Evolutionary conservation across 257 asterid species (phyloP).

Genomic region (Nicotiana tabacum): DNA sequence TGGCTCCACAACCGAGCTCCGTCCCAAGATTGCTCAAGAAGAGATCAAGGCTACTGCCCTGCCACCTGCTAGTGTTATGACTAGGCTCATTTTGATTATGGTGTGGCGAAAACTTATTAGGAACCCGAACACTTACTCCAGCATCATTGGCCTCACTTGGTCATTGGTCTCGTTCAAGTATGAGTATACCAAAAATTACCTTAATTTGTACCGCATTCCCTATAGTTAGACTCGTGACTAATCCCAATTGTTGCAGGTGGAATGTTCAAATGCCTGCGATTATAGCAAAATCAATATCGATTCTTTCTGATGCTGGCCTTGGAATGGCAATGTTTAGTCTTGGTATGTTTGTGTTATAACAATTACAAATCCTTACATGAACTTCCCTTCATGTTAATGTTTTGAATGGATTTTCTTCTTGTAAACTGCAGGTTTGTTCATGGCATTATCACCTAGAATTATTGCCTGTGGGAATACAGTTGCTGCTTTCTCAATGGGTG

Average conservation of each 20-base stretch:
- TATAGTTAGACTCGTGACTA: not conserved
- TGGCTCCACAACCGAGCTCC: constrained; percentile 86
- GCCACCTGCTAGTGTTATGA: constrained; percentile 48
- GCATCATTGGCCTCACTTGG: constrained; percentile 40
- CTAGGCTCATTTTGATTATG: constrained; percentile 42
- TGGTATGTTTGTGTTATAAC: constrained; percentile 20
- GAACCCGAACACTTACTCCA: constrained; percentile 47
- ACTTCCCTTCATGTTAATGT: not conserved
- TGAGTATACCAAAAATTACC: not conserved
- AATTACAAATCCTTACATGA: too few relatives aligned
- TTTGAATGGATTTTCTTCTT: not conserved
- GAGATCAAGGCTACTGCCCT: constrained; percentile 31
- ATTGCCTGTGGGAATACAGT: constrained; percentile 42
- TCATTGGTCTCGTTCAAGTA: constrained; percentile 39
- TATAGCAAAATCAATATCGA: constrained; percentile 38
- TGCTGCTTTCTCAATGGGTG: constrained; percentile 38
- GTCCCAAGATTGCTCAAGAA: constrained; percentile 42
- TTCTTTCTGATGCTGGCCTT: constrained; percentile 45
- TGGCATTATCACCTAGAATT: constrained; percentile 45
- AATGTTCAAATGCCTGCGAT: constrained; percentile 41
- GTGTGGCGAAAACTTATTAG: constrained; percentile 44
- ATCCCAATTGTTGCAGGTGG: constrained; percentile 29
- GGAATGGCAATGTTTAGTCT: constrained; percentile 56
- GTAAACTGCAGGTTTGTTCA: constrained; percentile 35
- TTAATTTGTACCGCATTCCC: not conserved